Conservation (phyloP, 257 asterid species). For the Nicotiana benthamiana region DNA sequence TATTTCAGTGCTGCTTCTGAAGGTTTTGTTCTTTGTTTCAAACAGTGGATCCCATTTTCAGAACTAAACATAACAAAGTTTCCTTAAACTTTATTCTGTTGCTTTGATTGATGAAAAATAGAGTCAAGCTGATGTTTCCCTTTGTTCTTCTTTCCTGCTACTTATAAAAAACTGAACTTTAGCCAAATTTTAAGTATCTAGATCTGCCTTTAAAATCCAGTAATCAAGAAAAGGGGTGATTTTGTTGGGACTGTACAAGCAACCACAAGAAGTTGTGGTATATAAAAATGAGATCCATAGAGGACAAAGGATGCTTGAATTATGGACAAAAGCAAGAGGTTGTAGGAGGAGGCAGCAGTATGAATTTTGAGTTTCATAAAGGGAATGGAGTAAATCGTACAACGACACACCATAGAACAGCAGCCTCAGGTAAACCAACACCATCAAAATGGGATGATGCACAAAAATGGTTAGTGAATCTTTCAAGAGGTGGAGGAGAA, state of each 20-base stretch:
- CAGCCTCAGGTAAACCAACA: conserved; percentile 64
- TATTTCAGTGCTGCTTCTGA: not conserved
- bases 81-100: not conserved
- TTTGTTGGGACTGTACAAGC: not conserved
- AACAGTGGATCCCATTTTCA: no score
- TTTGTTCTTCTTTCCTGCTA: not conserved
- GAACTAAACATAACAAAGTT: not conserved
- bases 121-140: not conserved
- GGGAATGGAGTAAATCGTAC: conserved; percentile 35
- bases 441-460: conserved; percentile 99
- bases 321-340: conserved; percentile 40
- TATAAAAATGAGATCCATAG: conserved; percentile 52
- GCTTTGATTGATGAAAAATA: not conserved
- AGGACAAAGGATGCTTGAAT: conserved; percentile 67
- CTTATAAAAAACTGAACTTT: not conserved
- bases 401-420: conserved; percentile 41
- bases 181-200: not conserved
- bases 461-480: conserved; percentile 90
- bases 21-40: no score
- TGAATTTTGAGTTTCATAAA: conserved; percentile 62
- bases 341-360: conserved; percentile 22
- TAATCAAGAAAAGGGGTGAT: not conserved
- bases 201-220: not conserved
- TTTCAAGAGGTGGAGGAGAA: conserved; percentile 68
- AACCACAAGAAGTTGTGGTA: not conserved